phyloP scores from a whole-genome alignment of 768 basidiomycete species.

The Lentinus brumalis region DNA sequence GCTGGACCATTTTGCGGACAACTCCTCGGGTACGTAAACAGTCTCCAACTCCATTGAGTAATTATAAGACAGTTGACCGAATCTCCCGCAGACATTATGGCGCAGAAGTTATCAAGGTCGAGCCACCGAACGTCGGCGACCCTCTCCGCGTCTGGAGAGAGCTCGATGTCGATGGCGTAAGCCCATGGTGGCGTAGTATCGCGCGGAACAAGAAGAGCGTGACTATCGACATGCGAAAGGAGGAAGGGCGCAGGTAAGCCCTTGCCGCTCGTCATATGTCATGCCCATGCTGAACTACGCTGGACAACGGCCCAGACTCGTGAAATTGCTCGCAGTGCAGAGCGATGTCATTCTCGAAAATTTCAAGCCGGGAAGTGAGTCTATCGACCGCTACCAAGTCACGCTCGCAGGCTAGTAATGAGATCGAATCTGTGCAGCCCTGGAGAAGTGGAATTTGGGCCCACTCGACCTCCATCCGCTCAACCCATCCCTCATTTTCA shows the following conservation, averaged over 20 bases:
- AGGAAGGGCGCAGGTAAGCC: slow-evolving; percentile 52
- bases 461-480: slow-evolving; percentile 61
- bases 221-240: slow-evolving; percentile 62
- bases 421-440: slow-evolving; percentile 39
- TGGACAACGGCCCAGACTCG: slow-evolving; percentile 44
- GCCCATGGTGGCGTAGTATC: slow-evolving; percentile 75
- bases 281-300: neutral
- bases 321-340: slow-evolving; percentile 58
- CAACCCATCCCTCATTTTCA: slow-evolving; percentile 88
- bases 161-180: slow-evolving; percentile 67
- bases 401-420: neutral
- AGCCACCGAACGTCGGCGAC: slow-evolving; percentile 63
- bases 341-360: slow-evolving; percentile 73
- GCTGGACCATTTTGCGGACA: slow-evolving; percentile 77
- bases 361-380: slow-evolving; percentile 74
- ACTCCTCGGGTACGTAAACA: slow-evolving; percentile 55
- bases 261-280: neutral
- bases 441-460: slow-evolving; percentile 71
- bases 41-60: no score
- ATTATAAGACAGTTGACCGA: no score
- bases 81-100: slow-evolving; percentile 63
- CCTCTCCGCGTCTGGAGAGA: slow-evolving; percentile 73
- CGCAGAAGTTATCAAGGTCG: slow-evolving; percentile 74
- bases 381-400: neutral
- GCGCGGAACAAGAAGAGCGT: slow-evolving; percentile 76